A percentile compares a stretch with the other conserved stretches of the same genome.
Conservation (phyloP, 2,329 filamentous ascomycete species). For the Hypoxylon sp. region DNA sequence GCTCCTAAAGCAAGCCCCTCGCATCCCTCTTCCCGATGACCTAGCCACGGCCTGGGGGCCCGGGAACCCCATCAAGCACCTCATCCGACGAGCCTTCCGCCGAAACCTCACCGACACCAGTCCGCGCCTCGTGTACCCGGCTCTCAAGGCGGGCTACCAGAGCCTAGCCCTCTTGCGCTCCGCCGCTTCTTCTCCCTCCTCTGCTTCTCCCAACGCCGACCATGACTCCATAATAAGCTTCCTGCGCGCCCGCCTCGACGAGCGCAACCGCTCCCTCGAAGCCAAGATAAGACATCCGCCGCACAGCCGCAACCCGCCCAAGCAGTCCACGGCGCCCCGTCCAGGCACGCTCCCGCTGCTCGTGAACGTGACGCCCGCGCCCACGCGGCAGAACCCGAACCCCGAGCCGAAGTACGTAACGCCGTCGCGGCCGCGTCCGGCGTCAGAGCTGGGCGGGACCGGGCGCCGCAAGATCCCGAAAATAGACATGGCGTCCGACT, state of each 20-base stretch:
- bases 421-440: constrained; percentile 62
- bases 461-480: constrained; percentile 68
- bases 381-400: constrained; percentile 54
- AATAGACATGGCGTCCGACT: constrained; percentile 65
- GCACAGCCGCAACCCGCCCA: constrained; percentile 35
- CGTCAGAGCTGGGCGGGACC: constrained; percentile 60
- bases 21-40: constrained; percentile 65
- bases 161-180: constrained; percentile 44
- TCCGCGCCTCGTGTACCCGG: constrained; percentile 69
- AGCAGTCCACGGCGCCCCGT: constrained; percentile 38
- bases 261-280: constrained; percentile 47
- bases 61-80: constrained; percentile 64
- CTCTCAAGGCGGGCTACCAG: constrained; percentile 75
- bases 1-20: constrained; percentile 70
- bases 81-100: constrained; percentile 73
- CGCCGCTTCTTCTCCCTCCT: constrained; percentile 27
- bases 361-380: constrained; percentile 45
- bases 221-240: constrained; percentile 58
- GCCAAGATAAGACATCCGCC: constrained; percentile 36
- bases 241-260: constrained; percentile 56
- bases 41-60: constrained; percentile 51
- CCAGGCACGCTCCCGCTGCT: constrained; percentile 50
- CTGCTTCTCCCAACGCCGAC: constrained; percentile 54
- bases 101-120: constrained; percentile 70
- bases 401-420: constrained; percentile 60